Evolutionary conservation across 805 yeast genomes (phyloP).

Genomic region (Cyberlindnera euphorbiiphila): DNA sequence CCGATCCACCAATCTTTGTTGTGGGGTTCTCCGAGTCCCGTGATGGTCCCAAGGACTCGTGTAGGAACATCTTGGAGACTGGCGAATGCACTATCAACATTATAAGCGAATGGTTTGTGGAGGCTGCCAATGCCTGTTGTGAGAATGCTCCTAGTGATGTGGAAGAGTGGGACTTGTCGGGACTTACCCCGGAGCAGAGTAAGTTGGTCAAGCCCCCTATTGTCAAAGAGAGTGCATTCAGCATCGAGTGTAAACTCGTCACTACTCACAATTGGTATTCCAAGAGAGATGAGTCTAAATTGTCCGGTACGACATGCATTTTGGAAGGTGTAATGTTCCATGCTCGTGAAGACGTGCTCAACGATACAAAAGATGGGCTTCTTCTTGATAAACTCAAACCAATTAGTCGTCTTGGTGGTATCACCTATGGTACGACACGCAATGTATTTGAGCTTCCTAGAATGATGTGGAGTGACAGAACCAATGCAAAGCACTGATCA

Average conservation of each 20-base stretch:
- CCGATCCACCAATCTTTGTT: slow-evolving; percentile 57
- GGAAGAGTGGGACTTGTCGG: slow-evolving; percentile 54
- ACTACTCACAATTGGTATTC: slow-evolving; percentile 43
- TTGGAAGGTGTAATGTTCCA: slow-evolving; percentile 59
- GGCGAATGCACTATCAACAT: slow-evolving; percentile 53
- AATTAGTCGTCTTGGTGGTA: slow-evolving; percentile 51
- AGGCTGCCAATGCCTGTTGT: slow-evolving; percentile 54
- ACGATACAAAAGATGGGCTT: slow-evolving; percentile 35
- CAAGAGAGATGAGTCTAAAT: slow-evolving; percentile 30
- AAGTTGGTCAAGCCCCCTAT: slow-evolving; percentile 46
- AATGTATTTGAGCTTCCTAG: slow-evolving; percentile 33
- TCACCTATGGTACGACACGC: slow-evolving; percentile 41
- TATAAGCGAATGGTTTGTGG: slow-evolving; percentile 60
- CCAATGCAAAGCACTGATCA: not conserved
- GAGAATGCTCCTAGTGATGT: slow-evolving; percentile 44
- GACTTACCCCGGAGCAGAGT: slow-evolving; percentile 46
- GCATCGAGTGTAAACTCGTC: slow-evolving; percentile 50
- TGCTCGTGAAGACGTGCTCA: slow-evolving; percentile 49
- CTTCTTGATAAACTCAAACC: slow-evolving; percentile 50
- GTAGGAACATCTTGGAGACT: slow-evolving; percentile 44
- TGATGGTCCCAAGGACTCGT: slow-evolving; percentile 44
- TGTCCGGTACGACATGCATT: slow-evolving; percentile 36
- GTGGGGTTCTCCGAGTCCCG: slow-evolving; percentile 43
- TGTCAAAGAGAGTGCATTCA: slow-evolving; percentile 60
- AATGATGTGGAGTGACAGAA: slow-evolving; percentile 7